A percentile compares a stretch with the other conserved stretches of the same genome.
phyloP scores from a whole-genome alignment of 129 eudicot genomes.

The Centaurea solstitialis region DNA sequence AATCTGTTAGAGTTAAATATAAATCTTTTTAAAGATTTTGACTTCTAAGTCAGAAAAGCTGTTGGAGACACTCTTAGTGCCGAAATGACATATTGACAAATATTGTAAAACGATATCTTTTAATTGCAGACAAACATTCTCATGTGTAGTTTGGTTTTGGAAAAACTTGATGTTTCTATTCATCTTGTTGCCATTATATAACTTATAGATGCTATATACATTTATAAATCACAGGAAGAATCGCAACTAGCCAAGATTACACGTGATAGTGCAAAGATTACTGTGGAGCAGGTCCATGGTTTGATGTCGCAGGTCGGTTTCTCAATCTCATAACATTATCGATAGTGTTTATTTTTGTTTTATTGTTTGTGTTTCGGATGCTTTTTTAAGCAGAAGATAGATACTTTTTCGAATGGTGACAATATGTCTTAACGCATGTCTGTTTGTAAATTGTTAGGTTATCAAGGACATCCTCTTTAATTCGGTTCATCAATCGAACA shows the following conservation, averaged over 20 bases:
- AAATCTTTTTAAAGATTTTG: too few relatives aligned
- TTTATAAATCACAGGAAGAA: conserved; percentile 68
- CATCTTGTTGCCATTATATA: background rate
- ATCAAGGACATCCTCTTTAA: conserved; percentile 94
- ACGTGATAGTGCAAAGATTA: conserved; percentile 94
- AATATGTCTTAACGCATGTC: background rate
- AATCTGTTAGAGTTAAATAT: too few relatives aligned
- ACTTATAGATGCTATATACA: conserved; percentile 21
- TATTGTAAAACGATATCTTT: too few relatives aligned
- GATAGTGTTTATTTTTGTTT: background rate
- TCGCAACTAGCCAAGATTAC: conserved; percentile 90
- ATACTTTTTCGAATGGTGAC: background rate
- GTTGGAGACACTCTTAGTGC: too few relatives aligned
- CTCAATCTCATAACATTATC: conserved; percentile 1
- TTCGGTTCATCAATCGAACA: conserved; percentile 66
- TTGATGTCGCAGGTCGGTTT: conserved; percentile 88
- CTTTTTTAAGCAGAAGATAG: background rate
- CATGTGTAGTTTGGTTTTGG: background rate
- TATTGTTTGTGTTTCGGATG: background rate
- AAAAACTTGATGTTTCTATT: background rate
- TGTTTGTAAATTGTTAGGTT: conserved; percentile 42
- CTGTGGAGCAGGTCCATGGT: conserved; percentile 98
- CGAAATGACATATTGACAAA: too few relatives aligned
- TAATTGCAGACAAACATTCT: too few relatives aligned
- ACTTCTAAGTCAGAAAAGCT: too few relatives aligned